These are phyloP conservation scores for Magnusiomyces magnusii DNA, from an alignment of 1,139 yeast species.

Conservation along the genomic window DNA sequence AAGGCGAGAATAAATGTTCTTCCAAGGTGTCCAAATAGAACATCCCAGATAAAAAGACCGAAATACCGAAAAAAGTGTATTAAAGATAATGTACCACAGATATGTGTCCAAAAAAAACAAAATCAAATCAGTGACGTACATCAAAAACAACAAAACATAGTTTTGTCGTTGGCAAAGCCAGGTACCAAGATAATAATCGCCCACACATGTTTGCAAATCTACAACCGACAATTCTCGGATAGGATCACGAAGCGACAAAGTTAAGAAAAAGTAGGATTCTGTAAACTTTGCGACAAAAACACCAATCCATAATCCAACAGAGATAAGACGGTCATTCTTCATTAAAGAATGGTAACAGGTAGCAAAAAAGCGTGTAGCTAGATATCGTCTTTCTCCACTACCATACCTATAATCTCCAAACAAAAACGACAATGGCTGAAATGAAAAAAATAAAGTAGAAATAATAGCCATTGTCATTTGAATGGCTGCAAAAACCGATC, in stretches of 20 bases:
- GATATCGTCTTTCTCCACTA: slow-evolving; percentile 22
- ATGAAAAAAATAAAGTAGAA: slow-evolving; percentile 54
- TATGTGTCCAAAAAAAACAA: slow-evolving; percentile 80
- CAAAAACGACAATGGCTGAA: slow-evolving; percentile 50
- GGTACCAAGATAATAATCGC: slow-evolving; percentile 47
- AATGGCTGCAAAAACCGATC: slow-evolving; percentile 44
- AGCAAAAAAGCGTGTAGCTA: slow-evolving; percentile 37
- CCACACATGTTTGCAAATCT: slow-evolving; percentile 53
- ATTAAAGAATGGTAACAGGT: slow-evolving; percentile 49
- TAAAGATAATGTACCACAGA: slow-evolving; percentile 81
- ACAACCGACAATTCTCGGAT: slow-evolving; percentile 56
- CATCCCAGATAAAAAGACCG: slow-evolving; percentile 68
- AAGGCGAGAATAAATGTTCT: slow-evolving; percentile 62
- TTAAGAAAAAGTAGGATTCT: slow-evolving; percentile 76
- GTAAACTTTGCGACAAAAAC: slow-evolving; percentile 65
- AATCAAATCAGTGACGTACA: slow-evolving; percentile 59
- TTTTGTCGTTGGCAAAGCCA: slow-evolving; percentile 56
- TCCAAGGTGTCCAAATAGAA: slow-evolving; percentile 83
- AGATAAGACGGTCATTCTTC: slow-evolving; percentile 46
- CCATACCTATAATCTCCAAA: slow-evolving; percentile 39
- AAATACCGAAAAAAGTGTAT: slow-evolving; percentile 61
- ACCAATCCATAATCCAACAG: slow-evolving; percentile 57
- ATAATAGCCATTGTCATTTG: slow-evolving; percentile 56
- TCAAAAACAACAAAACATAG: slow-evolving; percentile 44
- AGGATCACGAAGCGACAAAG: slow-evolving; percentile 73